Conservation (phyloP, 306 rosid species). For the Crotalaria pallida region DNA sequence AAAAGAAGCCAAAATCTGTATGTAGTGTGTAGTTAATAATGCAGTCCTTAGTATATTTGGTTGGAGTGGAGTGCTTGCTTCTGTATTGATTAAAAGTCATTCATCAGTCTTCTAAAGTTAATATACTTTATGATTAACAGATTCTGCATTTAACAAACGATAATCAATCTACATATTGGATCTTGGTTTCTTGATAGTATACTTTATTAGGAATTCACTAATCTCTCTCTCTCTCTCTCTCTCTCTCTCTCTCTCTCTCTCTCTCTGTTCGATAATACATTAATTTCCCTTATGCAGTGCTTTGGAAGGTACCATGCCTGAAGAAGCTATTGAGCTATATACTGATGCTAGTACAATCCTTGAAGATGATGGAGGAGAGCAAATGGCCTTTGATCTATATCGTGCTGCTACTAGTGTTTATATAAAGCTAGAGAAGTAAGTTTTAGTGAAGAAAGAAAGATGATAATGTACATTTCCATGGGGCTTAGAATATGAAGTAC, state of each 20-base stretch:
- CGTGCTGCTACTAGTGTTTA: constrained; percentile 67
- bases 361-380: constrained; percentile 88
- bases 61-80: not conserved
- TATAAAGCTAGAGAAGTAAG: constrained; percentile 86
- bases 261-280: not conserved
- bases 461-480: not conserved
- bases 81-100: not conserved
- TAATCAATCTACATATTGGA: not conserved
- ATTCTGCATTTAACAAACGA: not conserved
- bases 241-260: not conserved
- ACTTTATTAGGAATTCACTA: not conserved
- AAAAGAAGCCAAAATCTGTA: not conserved
- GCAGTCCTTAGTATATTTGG: not conserved
- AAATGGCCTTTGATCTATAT: constrained; percentile 93
- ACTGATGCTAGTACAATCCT: constrained; percentile 77
- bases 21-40: not conserved
- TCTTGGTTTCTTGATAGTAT: not conserved
- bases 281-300: constrained; percentile 45
- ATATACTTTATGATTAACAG: not conserved
- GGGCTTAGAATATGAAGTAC: constrained; percentile 3
- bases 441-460: constrained; percentile 3
- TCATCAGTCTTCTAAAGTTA: not conserved
- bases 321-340: constrained; percentile 81
- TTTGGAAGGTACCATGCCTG: constrained; percentile 71
- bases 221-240: not conserved